Conservation (phyloP, 1,284 basidiomycete genomes). For the Marasmius tenuissimus region DNA sequence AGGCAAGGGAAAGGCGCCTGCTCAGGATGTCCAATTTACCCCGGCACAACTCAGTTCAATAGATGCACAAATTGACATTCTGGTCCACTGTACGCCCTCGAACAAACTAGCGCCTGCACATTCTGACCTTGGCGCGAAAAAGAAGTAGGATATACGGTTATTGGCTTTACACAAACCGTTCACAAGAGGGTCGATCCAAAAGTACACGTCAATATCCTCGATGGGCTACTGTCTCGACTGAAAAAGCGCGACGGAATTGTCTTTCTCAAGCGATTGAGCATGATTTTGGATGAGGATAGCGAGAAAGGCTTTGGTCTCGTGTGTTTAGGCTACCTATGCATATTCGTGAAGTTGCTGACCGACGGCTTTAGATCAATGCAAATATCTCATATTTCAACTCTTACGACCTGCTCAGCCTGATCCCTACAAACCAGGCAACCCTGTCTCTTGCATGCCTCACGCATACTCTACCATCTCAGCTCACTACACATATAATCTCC, state of each 20-base stretch:
- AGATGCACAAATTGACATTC: conserved; percentile 42
- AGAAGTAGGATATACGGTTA: conserved; percentile 77
- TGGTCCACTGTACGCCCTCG: conserved; percentile 42
- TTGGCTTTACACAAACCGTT: conserved; percentile 71
- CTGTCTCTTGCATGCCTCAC: conserved; percentile 82
- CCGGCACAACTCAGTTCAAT: conserved; percentile 37
- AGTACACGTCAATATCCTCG: conserved; percentile 60
- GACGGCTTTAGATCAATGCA: conserved; percentile 51
- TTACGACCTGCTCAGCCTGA: conserved; percentile 78
- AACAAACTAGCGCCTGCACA: neutral
- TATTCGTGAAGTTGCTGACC: conserved; percentile 1
- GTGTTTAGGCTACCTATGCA: conserved; percentile 19
- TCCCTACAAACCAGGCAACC: conserved; percentile 68
- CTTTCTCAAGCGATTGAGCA: conserved; percentile 68
- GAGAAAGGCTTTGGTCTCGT: conserved; percentile 83
- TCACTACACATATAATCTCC: conserved; percentile 81
- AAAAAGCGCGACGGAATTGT: conserved; percentile 56
- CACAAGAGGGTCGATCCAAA: conserved; percentile 70
- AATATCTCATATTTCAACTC: conserved; percentile 54
- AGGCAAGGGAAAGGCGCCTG: conserved; percentile 37
- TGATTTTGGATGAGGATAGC: conserved; percentile 73
- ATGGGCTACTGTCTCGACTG: conserved; percentile 52
- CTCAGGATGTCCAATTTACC: conserved; percentile 19
- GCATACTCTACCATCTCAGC: conserved; percentile 74
- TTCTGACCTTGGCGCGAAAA: conserved; percentile 18